Conservation (phyloP, 495 filamentous ascomycete genomes). For the Penicillium bovifimosum region DNA sequence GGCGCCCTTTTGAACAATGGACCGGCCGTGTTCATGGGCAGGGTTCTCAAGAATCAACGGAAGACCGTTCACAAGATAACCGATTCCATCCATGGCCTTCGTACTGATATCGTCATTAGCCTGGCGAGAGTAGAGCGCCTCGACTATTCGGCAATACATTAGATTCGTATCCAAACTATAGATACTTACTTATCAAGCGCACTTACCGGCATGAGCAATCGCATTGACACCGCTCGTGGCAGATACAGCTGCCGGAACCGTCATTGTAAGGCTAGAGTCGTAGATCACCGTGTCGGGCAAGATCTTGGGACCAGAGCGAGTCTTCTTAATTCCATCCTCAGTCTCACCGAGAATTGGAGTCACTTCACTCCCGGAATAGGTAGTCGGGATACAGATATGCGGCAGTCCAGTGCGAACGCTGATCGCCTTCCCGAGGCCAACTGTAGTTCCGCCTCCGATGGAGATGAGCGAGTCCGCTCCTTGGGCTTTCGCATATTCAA, state of each 20-base stretch:
- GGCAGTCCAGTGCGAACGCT: slow-evolving; percentile 57
- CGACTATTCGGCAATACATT: slow-evolving; percentile 33
- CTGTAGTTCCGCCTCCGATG: slow-evolving; percentile 61
- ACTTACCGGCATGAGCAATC: slow-evolving; percentile 58
- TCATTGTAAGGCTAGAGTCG: slow-evolving; percentile 64
- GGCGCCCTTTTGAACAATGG: slow-evolving; percentile 58
- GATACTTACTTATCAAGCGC: not conserved
- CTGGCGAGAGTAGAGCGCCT: slow-evolving; percentile 62
- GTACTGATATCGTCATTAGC: slow-evolving; percentile 55
- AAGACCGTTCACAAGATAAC: slow-evolving; percentile 49
- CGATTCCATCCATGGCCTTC: slow-evolving; percentile 53
- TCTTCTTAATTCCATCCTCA: slow-evolving; percentile 57
- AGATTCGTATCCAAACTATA: not conserved
- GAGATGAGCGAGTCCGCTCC: slow-evolving; percentile 53
- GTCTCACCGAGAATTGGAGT: slow-evolving; percentile 66
- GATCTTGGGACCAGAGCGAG: slow-evolving; percentile 59
- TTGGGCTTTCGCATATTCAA: slow-evolving; percentile 44
- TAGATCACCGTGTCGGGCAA: slow-evolving; percentile 63
- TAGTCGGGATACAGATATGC: slow-evolving; percentile 64
- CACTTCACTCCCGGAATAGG: slow-evolving; percentile 67
- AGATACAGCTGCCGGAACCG: slow-evolving; percentile 53
- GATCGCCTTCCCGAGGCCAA: slow-evolving; percentile 63
- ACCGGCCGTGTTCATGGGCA: slow-evolving; percentile 44
- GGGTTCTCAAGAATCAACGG: slow-evolving; percentile 51
- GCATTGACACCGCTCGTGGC: slow-evolving; percentile 65